A percentile compares a stretch with the other conserved stretches of the same genome.
These are phyloP conservation scores for Daucus carota DNA, from an alignment of 129 eudicot species.

Conservation along the genomic window DH1_v3.0 NC_030381.2:41730001-41730500, in stretches of 20 bases:
- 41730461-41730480: slow-evolving; percentile 78
- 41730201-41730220: no score
- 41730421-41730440: slow-evolving; percentile 99
- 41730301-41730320: slow-evolving; percentile 34
- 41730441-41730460: slow-evolving; percentile 82
- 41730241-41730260: not conserved
- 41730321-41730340: slow-evolving; percentile 76
- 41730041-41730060: not conserved
- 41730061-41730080: not conserved
- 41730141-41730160: no score
- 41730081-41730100: not conserved
- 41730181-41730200: no score
- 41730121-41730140: not conserved
- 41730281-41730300: not conserved
- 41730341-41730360: slow-evolving; percentile 92
- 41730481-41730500: slow-evolving; percentile 79
- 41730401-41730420: slow-evolving; percentile 83
- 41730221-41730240: not conserved
- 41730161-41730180: no score
- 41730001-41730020: not conserved
- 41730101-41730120: not conserved
- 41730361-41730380: slow-evolving; percentile 81
- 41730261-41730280: no score
- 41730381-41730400: slow-evolving; percentile 69
- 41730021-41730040: no score